Base-by-base conservation (phyloP, 257 asterid species). In the Solanum paucissectum region DNA sequence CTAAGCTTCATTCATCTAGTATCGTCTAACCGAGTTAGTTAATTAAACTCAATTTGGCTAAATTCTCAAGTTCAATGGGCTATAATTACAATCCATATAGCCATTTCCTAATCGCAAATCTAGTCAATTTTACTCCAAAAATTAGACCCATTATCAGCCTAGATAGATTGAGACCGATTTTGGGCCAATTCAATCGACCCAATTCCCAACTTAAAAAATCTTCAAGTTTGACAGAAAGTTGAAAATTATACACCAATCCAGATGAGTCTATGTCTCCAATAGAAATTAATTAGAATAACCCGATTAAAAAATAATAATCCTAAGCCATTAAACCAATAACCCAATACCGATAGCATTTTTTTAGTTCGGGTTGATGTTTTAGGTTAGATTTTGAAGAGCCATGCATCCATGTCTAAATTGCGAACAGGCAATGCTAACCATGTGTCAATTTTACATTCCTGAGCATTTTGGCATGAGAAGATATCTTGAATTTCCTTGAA, bases 1-100 rank as follows among this genome's bases (percentile, higher is more conserved):
- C 42, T 38, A 7, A 7, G 42, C 42, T 38, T 38, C 42, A 38
- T 38, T 38, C 42, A 38, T 38, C 42, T 38, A 37, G 9, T 37
- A 37, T 7, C 32, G 32, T 29, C 2, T 29, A 44, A 0, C 16
- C 1, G 0, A 44, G 0, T 44, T 12, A 1, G 2, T 14, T 42
- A 42, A 11, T 42, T 42, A 42, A 42, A 42, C 18, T 38, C 11
- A 38, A 38, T 38, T 2, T 8, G 18, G 6, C 18, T 4, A 12
- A 44, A 44, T 44, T 44, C 16, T 12, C 1, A 44, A 44, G 2
- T 44, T 12, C 6, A 44, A 44, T 4, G 55, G 5, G 18, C 2
- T 4, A 44, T 44, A 44, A 44, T 44, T 44, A 44, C 52, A 1
- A 4, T 0, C 16, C 16, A 44, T 44, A 46, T 46, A 12, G 55